Conservation (phyloP, 352 stramenopile species). For the Globisporangium abappressorium region DNA sequence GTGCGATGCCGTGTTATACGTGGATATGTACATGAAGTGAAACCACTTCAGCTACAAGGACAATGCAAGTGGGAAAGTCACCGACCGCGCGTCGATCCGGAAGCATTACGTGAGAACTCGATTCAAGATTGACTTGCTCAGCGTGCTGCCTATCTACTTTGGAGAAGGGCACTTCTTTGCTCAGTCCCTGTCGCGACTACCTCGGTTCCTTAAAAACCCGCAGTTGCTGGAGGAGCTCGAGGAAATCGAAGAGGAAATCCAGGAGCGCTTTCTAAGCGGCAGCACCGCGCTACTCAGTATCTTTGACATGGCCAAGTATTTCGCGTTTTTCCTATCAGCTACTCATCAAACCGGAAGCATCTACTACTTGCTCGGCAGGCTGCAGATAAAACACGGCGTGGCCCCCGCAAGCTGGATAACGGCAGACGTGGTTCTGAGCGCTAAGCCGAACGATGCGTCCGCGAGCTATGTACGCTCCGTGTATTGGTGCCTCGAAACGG, state of each 20-base stretch:
- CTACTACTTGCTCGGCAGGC: background rate
- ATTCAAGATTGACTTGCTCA: constrained; percentile 1
- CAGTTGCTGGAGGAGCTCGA: constrained; percentile 2
- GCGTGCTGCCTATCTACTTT: background rate
- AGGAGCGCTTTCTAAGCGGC: constrained; percentile 1
- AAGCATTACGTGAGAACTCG: background rate
- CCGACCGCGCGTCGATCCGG: background rate
- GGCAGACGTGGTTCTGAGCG: background rate
- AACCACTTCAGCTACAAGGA: constrained; percentile 1
- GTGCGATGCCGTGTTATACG: background rate
- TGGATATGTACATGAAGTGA: constrained; percentile 1
- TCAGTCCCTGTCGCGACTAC: background rate
- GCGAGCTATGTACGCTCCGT: background rate
- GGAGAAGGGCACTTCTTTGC: background rate
- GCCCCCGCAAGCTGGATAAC: background rate
- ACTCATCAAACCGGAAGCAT: background rate
- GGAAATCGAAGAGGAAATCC: constrained; percentile 5
- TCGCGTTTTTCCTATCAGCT: background rate
- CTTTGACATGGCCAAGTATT: background rate
- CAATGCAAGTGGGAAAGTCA: background rate
- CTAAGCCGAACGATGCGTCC: background rate
- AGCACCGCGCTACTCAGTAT: background rate
- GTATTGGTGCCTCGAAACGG: background rate
- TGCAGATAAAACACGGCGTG: background rate
- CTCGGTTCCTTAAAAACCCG: background rate